Percentiles rank a stretch among this genome's conserved stretches.
phyloP scores from a whole-genome alignment of 148 eudicot species.

The Chenopodium suecicum region DNA sequence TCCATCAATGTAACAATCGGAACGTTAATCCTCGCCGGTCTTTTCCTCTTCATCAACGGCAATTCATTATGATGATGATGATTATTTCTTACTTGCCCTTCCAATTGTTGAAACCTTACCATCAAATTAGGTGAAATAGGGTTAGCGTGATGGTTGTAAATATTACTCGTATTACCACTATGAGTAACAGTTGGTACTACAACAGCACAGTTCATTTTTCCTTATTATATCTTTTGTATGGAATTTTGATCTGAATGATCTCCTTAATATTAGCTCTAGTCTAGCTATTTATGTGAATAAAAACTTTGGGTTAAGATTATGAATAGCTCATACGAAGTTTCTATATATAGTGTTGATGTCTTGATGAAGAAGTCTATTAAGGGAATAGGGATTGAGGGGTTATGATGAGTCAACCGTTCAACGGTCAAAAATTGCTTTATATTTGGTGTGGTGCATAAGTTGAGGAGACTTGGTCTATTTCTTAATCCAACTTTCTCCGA shows the following conservation, averaged over 20 bases:
- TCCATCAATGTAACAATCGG: conserved; percentile 31
- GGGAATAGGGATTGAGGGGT: not conserved
- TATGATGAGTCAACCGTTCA: conserved; percentile 22
- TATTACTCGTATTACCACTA: not conserved
- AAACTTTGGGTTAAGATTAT: not conserved
- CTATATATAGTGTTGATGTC: not conserved
- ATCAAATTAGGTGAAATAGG: conserved; percentile 22
- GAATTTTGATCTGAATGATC: not conserved
- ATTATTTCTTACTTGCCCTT: not conserved
- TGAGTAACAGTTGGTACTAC: conserved; percentile 18
- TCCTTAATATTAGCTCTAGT: not conserved
- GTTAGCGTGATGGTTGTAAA: not conserved
- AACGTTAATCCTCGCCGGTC: conserved; percentile 51
- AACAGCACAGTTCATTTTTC: conserved; percentile 28
- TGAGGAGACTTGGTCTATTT: conserved; percentile 23
- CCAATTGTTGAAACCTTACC: conserved; percentile 15
- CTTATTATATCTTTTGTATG: not conserved
- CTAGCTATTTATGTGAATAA: not conserved
- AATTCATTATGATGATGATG: not conserved
- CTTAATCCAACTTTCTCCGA: not conserved
- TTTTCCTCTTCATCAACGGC: conserved; percentile 50
- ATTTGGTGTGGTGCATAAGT: conserved; percentile 10
- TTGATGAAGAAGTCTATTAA: not conserved
- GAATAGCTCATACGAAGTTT: not conserved
- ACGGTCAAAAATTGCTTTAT: conserved; percentile 25